Conservation (phyloP, 768 basidiomycete genomes). For the Lentinula detonsa region DNA sequence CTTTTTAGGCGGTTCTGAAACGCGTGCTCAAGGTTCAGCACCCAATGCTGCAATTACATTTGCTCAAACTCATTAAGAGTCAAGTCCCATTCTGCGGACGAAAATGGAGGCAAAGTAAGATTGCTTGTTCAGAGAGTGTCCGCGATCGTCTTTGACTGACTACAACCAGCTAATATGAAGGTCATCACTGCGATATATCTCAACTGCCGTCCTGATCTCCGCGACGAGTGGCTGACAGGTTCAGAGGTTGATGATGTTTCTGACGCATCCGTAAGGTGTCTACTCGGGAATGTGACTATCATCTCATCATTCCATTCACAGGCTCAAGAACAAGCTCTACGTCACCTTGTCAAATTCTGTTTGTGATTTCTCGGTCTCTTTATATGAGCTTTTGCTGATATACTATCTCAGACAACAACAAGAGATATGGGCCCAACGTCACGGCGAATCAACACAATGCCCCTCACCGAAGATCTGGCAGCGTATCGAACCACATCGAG, state of each 20-base stretch:
- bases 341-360: slow-evolving; percentile 95
- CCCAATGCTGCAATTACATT: slow-evolving; percentile 88
- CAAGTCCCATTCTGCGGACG: slow-evolving; percentile 98
- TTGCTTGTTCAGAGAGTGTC: neutral
- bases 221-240: slow-evolving; percentile 96
- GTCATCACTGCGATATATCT: slow-evolving; percentile 98
- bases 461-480: slow-evolving; percentile 72
- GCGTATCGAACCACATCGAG: slow-evolving; percentile 78
- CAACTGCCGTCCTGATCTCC: slow-evolving; percentile 92
- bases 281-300: neutral
- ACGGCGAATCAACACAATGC: slow-evolving; percentile 45
- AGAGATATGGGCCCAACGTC: slow-evolving; percentile 71
- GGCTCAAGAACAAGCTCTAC: slow-evolving; percentile 93
- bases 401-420: slow-evolving; percentile 67
- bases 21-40: slow-evolving; percentile 92
- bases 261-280: slow-evolving; percentile 72
- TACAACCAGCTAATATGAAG: slow-evolving; percentile 89
- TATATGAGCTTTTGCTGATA: slow-evolving; percentile 3
- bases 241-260: slow-evolving; percentile 86
- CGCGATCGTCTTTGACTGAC: neutral
- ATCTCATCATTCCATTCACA: slow-evolving; percentile 21
- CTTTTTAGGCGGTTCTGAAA: slow-evolving; percentile 82
- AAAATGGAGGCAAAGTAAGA: slow-evolving; percentile 93
- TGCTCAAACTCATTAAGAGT: slow-evolving; percentile 96
- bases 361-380: slow-evolving; percentile 19